These are phyloP conservation scores for Phycomyces nitens DNA, from an alignment of 192 early-diverging fungal genomes.

Conservation along the genomic window DNA sequence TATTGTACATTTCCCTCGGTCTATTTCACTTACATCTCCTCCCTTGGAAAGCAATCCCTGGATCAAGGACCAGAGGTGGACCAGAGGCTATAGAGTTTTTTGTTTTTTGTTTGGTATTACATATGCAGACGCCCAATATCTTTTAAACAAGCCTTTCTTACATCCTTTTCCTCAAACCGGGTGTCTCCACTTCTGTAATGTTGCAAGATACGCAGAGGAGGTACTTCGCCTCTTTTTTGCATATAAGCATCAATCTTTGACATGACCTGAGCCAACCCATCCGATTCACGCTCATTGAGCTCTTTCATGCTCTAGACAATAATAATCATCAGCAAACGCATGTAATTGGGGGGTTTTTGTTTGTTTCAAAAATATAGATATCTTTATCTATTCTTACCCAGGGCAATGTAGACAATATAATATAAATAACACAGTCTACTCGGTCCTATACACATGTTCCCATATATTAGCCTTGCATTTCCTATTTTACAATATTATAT, in stretches of 20 bases:
- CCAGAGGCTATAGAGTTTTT: conserved; percentile 9
- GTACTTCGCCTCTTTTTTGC: conserved; percentile 28
- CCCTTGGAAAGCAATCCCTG: conserved; percentile 9
- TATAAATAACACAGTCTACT: conserved; percentile 60
- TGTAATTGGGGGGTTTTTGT: neutral
- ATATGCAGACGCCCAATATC: too few relatives aligned
- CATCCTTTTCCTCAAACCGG: conserved; percentile 9
- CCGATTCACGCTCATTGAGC: conserved; percentile 47
- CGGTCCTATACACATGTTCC: neutral
- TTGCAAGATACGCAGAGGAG: conserved; percentile 7
- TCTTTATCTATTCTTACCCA: conserved; percentile 48
- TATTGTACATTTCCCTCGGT: conserved; percentile 4
- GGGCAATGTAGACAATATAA: conserved; percentile 76
- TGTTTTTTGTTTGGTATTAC: neutral
- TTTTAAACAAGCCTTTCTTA: conserved; percentile 2
- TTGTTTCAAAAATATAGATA: neutral
- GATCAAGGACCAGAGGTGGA: conserved; percentile 23
- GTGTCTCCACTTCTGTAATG: conserved; percentile 12
- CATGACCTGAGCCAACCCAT: conserved; percentile 45
- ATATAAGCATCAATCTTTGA: conserved; percentile 51
- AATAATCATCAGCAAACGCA: neutral
- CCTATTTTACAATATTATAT: too few relatives aligned
- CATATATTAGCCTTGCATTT: too few relatives aligned
- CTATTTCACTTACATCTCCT: conserved; percentile 15
- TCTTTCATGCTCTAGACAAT: conserved; percentile 39